Base-by-base conservation (phyloP, 2,329 filamentous ascomycete species). In the Aspergillus arachidicola region DNA sequence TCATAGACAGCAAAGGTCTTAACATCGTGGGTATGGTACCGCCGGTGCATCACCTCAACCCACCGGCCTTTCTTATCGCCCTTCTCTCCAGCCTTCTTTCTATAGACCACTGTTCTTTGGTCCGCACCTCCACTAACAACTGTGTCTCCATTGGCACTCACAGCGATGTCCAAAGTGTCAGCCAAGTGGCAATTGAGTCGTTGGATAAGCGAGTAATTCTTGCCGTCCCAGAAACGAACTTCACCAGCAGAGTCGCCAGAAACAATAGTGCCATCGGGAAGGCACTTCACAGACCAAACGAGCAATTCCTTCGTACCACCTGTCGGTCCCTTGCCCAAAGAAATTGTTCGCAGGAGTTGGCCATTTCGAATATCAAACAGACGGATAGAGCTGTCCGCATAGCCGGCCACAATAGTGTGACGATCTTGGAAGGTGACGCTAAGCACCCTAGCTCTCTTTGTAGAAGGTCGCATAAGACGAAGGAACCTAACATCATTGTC, bases 161-260 rank as follows among this genome's bases (percentile, higher is more conserved):
- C 87, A 3, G 92, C 89, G n/a, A 99, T 84, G 74, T 94, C 94
- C 64, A 99, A 83, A 5, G 97, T 90, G 78, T 99, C 95, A 51
- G 94, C 92, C 68, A 92, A 89, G 74, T 99, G 95, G 30, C 90
- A 89, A 72, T 93, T 89, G 60, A 99, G 87, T 57, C 94, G 86
- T 75, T 99, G 95, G 41, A 88, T 85, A 70, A 97, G 88, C 5
- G 93, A 94, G 76, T 94, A 97, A 59, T 92, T 96, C 80, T 91
- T 94, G 61, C 93, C 92, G 75, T 96, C 93, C 91, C 94, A 99
- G 74, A 98, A 92, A 68, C 92, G 89, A 46, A 99, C 85, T 75
- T 98, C 93, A 36, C 95, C 95, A 6, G 93, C 94, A 3, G 95
- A 98, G 76, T 99, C 95, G 57, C 93, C 95, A 1, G 94, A 97